A percentile compares a stretch with the other conserved stretches of the same genome.
phyloP scores from a whole-genome alignment of 495 filamentous ascomycete species.

The Xylaria venustula region DNA sequence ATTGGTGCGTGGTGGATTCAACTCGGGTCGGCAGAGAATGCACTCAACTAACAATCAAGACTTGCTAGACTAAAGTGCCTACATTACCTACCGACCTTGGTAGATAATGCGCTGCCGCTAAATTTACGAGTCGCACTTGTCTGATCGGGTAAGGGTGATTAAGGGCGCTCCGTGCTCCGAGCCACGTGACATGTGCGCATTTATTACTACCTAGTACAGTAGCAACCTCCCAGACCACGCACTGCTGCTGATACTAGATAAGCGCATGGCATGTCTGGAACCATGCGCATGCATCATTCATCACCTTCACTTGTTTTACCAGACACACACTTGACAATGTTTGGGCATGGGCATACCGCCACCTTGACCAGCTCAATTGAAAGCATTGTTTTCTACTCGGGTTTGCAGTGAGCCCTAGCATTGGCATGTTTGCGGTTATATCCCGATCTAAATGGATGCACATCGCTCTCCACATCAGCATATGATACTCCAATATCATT shows the following conservation, averaged over 20 bases:
- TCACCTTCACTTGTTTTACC: too few species aligned
- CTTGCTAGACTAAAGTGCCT: conserved; percentile 3
- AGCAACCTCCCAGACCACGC: neutral
- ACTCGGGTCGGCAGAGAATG: conserved; percentile 1
- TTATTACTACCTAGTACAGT: too few species aligned
- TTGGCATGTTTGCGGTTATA: neutral
- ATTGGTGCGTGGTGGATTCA: neutral
- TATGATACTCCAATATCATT: neutral
- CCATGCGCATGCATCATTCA: too few species aligned
- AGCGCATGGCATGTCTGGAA: too few species aligned
- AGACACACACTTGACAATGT: neutral
- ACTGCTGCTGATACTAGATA: too few species aligned
- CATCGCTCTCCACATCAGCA: neutral
- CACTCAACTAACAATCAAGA: neutral
- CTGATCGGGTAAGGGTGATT: conserved; percentile 4
- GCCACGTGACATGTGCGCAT: conserved; percentile 3
- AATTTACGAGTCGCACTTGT: conserved; percentile 7
- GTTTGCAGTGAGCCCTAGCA: neutral
- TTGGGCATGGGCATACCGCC: neutral
- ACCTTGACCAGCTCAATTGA: neutral
- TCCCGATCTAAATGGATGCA: too few species aligned
- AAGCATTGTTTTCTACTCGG: neutral
- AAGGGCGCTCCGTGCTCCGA: neutral
- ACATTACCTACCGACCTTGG: too few species aligned
- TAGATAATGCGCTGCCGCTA: neutral